A percentile compares a stretch with the other conserved stretches of the same genome.
Conservation (phyloP, 2,329 filamentous ascomycete species). For the Lithohypha guttulata region DNA sequence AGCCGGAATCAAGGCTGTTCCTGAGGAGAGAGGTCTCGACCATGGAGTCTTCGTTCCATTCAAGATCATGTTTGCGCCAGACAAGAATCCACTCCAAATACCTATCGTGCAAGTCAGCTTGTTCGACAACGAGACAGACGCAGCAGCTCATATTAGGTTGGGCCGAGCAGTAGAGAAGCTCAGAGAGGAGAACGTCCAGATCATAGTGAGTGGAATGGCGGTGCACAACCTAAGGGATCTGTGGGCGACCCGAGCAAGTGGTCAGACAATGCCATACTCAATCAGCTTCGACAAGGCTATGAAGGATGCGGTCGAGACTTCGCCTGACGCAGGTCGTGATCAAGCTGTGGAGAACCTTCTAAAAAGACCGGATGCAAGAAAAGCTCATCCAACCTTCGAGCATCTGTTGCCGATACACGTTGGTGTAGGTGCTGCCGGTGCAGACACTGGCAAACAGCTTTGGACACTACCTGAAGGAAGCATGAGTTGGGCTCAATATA, state of each 20-base stretch:
- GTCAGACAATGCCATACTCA: constrained; percentile 44
- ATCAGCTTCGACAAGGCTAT: constrained; percentile 58
- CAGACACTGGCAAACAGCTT: constrained; percentile 35
- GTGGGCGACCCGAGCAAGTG: constrained; percentile 27
- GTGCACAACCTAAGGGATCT: constrained; percentile 58
- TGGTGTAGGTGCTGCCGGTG: constrained; percentile 44
- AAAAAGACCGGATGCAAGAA: constrained; percentile 43
- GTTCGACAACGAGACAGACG: constrained; percentile 50
- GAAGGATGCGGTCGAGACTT: constrained; percentile 49
- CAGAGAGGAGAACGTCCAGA: constrained; percentile 55
- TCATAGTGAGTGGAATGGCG: constrained; percentile 64
- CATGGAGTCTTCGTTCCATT: constrained; percentile 68
- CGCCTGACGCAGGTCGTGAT: constrained; percentile 31
- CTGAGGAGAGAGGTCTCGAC: constrained; percentile 55
- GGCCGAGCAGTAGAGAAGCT: constrained; percentile 56
- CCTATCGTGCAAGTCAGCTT: constrained; percentile 65
- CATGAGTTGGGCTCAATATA: constrained; percentile 46
- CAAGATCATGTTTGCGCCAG: constrained; percentile 47
- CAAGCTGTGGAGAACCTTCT: constrained; percentile 37
- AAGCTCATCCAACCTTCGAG: constrained; percentile 54
- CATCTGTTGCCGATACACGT: constrained; percentile 52
- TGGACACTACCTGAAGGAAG: constrained; percentile 42
- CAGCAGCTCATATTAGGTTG: constrained; percentile 55
- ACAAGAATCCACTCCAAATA: constrained; percentile 50
- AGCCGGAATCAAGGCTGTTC: constrained; percentile 49